A percentile compares a stretch with the other conserved stretches of the same genome.
phyloP scores from a whole-genome alignment of 139 green algal species.

The Chlamydomonas asymmetrica region DNA sequence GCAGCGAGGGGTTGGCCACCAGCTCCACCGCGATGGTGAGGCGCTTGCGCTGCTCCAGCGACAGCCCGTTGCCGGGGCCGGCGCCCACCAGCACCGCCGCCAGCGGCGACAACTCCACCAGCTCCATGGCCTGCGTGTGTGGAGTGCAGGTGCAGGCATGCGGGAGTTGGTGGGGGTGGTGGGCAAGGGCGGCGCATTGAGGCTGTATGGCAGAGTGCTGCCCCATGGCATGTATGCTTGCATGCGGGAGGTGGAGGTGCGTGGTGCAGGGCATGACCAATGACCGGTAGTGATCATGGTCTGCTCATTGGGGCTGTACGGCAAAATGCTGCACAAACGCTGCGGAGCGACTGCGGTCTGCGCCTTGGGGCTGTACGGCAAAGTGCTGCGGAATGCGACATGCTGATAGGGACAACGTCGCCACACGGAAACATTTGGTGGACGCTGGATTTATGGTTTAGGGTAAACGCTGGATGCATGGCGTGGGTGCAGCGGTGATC shows the following conservation, averaged over 20 bases:
- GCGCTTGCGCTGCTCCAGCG: slow-evolving; percentile 82
- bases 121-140: slow-evolving; percentile 38
- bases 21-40: slow-evolving; percentile 89
- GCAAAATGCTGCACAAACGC: too few relatives aligned
- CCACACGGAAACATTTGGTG: too few relatives aligned
- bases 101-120: slow-evolving; percentile 68
- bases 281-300: slow-evolving; percentile 55
- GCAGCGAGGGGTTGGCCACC: slow-evolving; percentile 66
- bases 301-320: slow-evolving; percentile 62
- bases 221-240: slow-evolving; percentile 30
- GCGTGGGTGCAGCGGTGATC: too few relatives aligned
- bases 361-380: too few relatives aligned
- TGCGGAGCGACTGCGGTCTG: too few relatives aligned
- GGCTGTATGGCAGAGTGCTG: background rate
- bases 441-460: too few relatives aligned
- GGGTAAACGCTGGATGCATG: too few relatives aligned
- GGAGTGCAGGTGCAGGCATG: too few relatives aligned
- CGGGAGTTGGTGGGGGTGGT: too few relatives aligned
- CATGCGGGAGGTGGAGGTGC: background rate
- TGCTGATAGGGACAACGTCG: too few relatives aligned
- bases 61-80: slow-evolving; percentile 49
- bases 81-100: background rate
- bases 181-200: background rate
- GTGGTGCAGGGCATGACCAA: background rate
- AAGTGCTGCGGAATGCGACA: too few relatives aligned